Evolutionary conservation across 2,329 filamentous ascomycete genomes (phyloP).

Genomic region (Fusarium camptoceras): DNA sequence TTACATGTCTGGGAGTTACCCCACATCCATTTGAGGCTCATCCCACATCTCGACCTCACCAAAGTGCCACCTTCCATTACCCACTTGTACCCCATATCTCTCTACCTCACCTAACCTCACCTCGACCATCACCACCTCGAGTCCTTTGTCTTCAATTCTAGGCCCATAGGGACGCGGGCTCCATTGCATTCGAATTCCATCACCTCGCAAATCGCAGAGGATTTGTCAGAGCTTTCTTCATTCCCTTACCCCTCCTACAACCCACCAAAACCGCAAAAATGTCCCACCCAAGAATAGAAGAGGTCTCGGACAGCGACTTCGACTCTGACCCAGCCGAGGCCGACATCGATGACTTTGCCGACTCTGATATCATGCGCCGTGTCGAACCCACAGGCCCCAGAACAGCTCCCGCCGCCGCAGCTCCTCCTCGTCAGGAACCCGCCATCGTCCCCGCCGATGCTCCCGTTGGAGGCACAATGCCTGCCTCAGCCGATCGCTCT

Average conservation of each 20-base stretch:
- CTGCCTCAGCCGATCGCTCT: slow-evolving; percentile 60
- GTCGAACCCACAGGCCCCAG: slow-evolving; percentile 49
- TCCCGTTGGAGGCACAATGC: slow-evolving; percentile 45
- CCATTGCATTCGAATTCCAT: not conserved
- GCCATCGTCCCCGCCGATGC: slow-evolving; percentile 47
- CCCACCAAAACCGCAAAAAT: slow-evolving; percentile 58
- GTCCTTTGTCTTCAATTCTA: slow-evolving; percentile 5
- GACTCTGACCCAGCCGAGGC: slow-evolving; percentile 89
- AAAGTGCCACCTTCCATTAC: slow-evolving; percentile 38
- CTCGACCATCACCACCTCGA: slow-evolving; percentile 11
- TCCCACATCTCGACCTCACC: slow-evolving; percentile 33
- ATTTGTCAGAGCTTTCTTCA: not conserved
- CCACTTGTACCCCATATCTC: slow-evolving; percentile 37
- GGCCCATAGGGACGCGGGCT: not conserved
- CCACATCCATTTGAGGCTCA: slow-evolving; percentile 40
- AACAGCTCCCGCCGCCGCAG: slow-evolving; percentile 43
- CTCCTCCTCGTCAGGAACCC: slow-evolving; percentile 47
- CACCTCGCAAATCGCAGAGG: not conserved
- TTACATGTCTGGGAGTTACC: slow-evolving; percentile 21
- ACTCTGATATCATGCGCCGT: slow-evolving; percentile 67
- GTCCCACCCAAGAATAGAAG: slow-evolving; percentile 91
- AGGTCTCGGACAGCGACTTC: slow-evolving; percentile 84
- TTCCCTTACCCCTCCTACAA: slow-evolving; percentile 9
- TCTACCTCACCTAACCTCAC: slow-evolving; percentile 10
- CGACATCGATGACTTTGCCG: slow-evolving; percentile 76